Conservation (phyloP, 2,329 filamentous ascomycete species). For the Hortaea werneckii region DNA sequence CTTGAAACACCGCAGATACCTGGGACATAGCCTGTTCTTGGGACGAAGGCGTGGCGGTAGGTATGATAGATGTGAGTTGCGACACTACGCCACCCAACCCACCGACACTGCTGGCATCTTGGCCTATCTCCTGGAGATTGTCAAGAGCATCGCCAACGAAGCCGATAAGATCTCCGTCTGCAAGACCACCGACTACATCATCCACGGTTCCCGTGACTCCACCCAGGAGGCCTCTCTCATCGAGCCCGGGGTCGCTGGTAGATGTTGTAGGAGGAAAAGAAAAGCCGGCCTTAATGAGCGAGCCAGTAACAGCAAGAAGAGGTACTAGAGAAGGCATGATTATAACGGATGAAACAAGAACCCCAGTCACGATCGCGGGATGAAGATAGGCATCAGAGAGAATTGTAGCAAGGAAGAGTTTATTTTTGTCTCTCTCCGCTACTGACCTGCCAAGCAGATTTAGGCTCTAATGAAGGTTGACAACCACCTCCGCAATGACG, state of each 20-base stretch:
- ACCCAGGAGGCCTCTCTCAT: neutral
- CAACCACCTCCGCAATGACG: no score
- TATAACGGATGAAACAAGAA: neutral
- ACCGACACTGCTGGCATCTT: neutral
- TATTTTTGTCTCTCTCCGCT: no score
- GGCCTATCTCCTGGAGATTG: neutral
- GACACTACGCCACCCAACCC: neutral
- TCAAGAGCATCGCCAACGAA: neutral
- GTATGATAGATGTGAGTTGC: constrained; percentile 1
- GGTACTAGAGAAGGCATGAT: neutral
- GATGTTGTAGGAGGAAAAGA: constrained; percentile 1
- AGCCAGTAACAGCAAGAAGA: neutral
- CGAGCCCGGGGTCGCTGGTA: neutral
- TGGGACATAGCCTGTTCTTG: constrained; percentile 1
- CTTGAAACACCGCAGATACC: constrained; percentile 5
- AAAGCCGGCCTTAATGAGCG: neutral
- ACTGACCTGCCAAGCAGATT: no score
- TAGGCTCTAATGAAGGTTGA: no score
- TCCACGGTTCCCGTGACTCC: neutral
- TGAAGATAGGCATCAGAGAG: no score
- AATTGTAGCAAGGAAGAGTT: no score
- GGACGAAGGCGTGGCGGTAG: constrained; percentile 4
- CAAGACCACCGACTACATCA: neutral
- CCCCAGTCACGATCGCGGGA: no score
- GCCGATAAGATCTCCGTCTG: neutral